phyloP scores from a whole-genome alignment of 1,139 yeast genomes.

The Magnusiomyces tetraspermus region DNA sequence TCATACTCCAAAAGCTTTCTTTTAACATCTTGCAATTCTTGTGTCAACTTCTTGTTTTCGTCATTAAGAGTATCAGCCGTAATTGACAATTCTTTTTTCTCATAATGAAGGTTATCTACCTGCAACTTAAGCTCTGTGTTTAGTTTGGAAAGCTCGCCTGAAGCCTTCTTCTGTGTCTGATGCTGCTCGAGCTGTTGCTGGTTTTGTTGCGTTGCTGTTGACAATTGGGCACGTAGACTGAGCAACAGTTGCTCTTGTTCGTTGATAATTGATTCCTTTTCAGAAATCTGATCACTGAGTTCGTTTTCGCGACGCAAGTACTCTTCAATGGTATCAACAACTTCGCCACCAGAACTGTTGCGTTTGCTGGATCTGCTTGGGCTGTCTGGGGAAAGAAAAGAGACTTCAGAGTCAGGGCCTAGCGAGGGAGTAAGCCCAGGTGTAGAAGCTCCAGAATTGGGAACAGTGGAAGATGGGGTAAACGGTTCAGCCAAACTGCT shows the following conservation, averaged over 20 bases:
- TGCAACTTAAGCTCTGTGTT: constrained; percentile 19
- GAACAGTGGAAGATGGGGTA: too few relatives aligned
- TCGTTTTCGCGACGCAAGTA: constrained; percentile 30
- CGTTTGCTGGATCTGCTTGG: not conserved
- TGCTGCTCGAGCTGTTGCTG: not conserved
- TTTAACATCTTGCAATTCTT: constrained; percentile 21
- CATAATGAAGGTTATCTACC: constrained; percentile 27
- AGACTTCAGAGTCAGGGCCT: not conserved
- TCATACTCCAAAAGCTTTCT: constrained; percentile 5
- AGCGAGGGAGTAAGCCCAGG: not conserved
- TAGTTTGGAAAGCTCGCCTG: not conserved
- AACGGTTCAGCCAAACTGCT: too few relatives aligned
- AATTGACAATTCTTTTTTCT: constrained; percentile 27
- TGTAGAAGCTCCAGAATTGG: not conserved
- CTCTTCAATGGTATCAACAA: constrained; percentile 22
- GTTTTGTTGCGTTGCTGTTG: not conserved
- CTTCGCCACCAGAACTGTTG: constrained; percentile 1
- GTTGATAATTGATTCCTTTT: constrained; percentile 26
- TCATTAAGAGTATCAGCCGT: constrained; percentile 25
- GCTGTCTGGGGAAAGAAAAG: not conserved
- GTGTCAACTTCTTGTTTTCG: constrained; percentile 23
- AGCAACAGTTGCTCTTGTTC: constrained; percentile 20
- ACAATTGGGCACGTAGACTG: constrained; percentile 6
- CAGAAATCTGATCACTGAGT: constrained; percentile 30
- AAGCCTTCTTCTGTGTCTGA: constrained; percentile 4